Evolutionary conservation across 371 early-diverging fungal genomes (phyloP).

Genomic region (Sporodiniella umbellata): DNA sequence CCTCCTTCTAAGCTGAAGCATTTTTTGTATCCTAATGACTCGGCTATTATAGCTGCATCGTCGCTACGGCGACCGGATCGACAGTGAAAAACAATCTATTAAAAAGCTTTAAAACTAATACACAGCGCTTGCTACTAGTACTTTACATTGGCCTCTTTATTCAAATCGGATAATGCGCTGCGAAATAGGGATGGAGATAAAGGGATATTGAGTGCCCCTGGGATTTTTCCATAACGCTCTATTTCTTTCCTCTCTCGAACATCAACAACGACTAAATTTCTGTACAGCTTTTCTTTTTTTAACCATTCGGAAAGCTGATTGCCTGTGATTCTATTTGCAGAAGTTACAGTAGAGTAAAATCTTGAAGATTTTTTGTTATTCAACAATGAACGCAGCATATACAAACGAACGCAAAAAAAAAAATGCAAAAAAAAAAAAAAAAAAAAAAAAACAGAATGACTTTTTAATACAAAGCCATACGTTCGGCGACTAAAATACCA

Average conservation of each 20-base stretch:
- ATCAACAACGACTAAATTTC: conserved; percentile 16
- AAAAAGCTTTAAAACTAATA: no score
- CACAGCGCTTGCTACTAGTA: no score
- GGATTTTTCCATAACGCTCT: conserved; percentile 25
- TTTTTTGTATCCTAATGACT: conserved; percentile 28
- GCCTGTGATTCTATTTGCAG: neutral
- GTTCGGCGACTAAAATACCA: neutral
- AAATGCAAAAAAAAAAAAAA: neutral
- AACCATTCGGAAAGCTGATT: conserved; percentile 6
- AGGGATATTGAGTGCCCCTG: conserved; percentile 22
- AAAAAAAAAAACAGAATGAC: neutral
- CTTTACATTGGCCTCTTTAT: conserved; percentile 20
- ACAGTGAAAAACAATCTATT: conserved; percentile 38
- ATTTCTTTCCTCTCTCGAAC: conserved; percentile 26
- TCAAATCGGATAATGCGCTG: conserved; percentile 21
- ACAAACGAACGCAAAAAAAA: neutral
- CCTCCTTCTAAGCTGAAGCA: conserved; percentile 36
- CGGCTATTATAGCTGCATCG: conserved; percentile 25
- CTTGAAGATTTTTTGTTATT: neutral
- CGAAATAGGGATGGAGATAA: conserved; percentile 9
- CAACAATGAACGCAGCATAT: neutral
- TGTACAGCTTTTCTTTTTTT: neutral
- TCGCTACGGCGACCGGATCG: conserved; percentile 40
- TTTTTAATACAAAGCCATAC: neutral
- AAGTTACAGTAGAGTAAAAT: neutral